phyloP scores from a whole-genome alignment of 179 eudicot genomes.

The Spinacia oleracea region DNA sequence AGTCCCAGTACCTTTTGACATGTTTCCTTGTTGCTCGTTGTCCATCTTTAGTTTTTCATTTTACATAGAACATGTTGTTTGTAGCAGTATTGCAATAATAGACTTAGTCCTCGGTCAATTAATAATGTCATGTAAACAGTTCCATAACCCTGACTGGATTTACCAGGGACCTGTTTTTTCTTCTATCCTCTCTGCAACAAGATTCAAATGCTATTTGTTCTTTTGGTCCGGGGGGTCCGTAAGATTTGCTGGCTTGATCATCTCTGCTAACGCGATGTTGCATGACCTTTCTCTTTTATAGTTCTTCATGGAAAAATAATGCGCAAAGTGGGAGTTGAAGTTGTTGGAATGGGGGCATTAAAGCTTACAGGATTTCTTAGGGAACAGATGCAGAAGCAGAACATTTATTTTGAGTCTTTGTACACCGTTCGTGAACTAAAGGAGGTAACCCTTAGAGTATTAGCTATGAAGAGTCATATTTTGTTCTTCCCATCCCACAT shows the following conservation, averaged over 20 bases:
- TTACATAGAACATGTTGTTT: background rate
- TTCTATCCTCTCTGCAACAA: no score
- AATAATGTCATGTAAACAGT: background rate
- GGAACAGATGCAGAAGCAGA: constrained; percentile 74
- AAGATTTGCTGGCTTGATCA: background rate
- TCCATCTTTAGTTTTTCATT: background rate
- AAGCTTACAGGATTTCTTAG: constrained; percentile 82
- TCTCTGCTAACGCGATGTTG: constrained; percentile 8
- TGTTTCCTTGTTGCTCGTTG: background rate
- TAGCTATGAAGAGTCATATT: background rate
- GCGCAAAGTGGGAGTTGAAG: constrained; percentile 89
- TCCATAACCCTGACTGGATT: background rate
- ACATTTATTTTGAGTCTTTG: constrained; percentile 63
- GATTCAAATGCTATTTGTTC: background rate
- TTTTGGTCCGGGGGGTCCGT: no score
- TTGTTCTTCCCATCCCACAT: background rate
- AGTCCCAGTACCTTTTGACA: background rate
- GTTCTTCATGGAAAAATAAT: constrained; percentile 84
- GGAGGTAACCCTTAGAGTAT: constrained; percentile 49
- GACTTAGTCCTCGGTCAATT: background rate
- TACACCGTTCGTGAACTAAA: constrained; percentile 88
- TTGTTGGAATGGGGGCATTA: constrained; percentile 80
- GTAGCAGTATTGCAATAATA: background rate
- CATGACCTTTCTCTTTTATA: constrained; percentile 25
- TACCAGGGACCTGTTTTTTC: background rate